Evolutionary conservation across 345 rosid species (phyloP), one percentile per base, ranked within the genome.

Genomic region (Mangifera indica): DNA sequence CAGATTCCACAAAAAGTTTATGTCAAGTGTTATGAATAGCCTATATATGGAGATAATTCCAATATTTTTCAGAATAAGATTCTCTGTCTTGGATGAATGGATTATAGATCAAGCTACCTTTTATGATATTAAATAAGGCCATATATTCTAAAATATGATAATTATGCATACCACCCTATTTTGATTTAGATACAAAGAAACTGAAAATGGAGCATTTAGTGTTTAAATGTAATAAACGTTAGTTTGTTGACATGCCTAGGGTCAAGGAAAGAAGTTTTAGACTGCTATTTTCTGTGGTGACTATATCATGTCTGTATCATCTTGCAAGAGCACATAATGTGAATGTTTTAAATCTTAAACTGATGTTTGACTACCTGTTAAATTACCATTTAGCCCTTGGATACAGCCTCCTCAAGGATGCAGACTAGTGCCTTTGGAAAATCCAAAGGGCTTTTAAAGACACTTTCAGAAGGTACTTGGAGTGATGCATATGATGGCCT

Each of bases 351-450:
- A 11, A 58, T 21, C 57, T 72, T 60, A 44, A 68, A 66, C 59
- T 45, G 68, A 69, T 45, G 48, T 40, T 55, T 66, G 34, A 73
- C 48, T 44, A n/a, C 65, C 29, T 77, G 20, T 54, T 57, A 60
- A 74, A 71, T 63, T 52, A 58, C 60, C 60, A 15, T 83, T 77
- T 81, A 91, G 97, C 97, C 97, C 63, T 80, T 91, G 59, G 97
- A 88, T 83, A 87, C 92, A 70, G 97, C 97, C 48, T 80, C 97
- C 40, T 88, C 97, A 22, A 88, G 92, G 79, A 91, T 91, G 97
- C 97, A 91, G 73, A 91, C 97, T 34, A 91, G 91, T 73, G 90
- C 78, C 34, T 91, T 88, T 60, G 97, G 97, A 73, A 91, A 86
- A 77, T 91, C 97, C 9, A 88, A 88, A 84, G 87, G 97, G 52